phyloP scores from a whole-genome alignment of 495 filamentous ascomycete genomes.

The Penicillium goetzii region DNA sequence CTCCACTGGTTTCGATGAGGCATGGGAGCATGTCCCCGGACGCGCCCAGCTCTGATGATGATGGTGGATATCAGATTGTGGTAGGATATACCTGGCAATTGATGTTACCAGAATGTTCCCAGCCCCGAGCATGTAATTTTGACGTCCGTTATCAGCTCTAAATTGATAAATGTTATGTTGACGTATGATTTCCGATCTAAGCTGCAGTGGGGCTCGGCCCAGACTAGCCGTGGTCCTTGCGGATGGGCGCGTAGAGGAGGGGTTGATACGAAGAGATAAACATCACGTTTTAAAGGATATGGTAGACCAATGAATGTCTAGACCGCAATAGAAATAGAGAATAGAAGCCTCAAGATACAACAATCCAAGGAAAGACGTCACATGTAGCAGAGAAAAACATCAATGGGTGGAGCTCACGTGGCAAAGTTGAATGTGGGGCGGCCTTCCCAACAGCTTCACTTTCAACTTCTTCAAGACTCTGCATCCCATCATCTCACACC shows the following conservation, averaged over 20 bases:
- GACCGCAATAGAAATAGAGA: background rate
- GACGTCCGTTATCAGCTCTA: slow-evolving; percentile 4
- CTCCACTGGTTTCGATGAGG: slow-evolving; percentile 43
- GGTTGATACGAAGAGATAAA: background rate
- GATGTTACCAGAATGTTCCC: background rate
- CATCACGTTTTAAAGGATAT: background rate
- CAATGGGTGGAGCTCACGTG: slow-evolving; percentile 33
- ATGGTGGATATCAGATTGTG: background rate
- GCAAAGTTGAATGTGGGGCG: slow-evolving; percentile 33
- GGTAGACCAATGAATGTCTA: background rate
- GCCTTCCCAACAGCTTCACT: slow-evolving; percentile 35
- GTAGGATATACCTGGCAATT: background rate
- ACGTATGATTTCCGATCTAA: slow-evolving; percentile 3
- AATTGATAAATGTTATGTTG: background rate
- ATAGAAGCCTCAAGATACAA: background rate
- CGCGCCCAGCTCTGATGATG: slow-evolving; percentile 29
- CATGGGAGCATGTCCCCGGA: slow-evolving; percentile 36
- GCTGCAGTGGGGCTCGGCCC: slow-evolving; percentile 7
- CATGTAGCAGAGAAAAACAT: slow-evolving; percentile 11
- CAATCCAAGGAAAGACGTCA: slow-evolving; percentile 2
- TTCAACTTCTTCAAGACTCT: slow-evolving; percentile 20
- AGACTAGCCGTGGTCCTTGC: slow-evolving; percentile 7
- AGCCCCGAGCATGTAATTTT: background rate
- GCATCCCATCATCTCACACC: slow-evolving; percentile 6
- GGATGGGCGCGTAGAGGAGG: background rate